These are phyloP conservation scores for Rhododendron mucronatum DNA, from an alignment of 148 eudicot genomes.

Conservation along the genomic window DNA sequence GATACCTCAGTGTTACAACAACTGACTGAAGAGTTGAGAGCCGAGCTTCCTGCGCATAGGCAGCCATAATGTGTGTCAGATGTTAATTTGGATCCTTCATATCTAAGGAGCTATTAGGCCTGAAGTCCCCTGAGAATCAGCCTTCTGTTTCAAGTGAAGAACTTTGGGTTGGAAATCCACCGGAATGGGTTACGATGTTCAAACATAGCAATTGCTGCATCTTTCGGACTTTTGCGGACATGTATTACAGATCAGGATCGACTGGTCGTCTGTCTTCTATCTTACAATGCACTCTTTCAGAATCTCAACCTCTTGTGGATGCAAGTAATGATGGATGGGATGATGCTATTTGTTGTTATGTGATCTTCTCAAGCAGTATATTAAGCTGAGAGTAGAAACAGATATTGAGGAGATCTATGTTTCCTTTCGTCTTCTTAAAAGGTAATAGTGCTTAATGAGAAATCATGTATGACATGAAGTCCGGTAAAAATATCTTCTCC, in stretches of 20 bases:
- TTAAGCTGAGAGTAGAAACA: constrained; percentile 48
- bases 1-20: constrained; percentile 69
- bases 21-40: constrained; percentile 78
- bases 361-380: constrained; percentile 77
- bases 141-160: constrained; percentile 26
- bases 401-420: constrained; percentile 88
- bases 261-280: constrained; percentile 49
- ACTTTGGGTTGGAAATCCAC: constrained; percentile 81
- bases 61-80: constrained; percentile 24
- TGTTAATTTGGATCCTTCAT: constrained; percentile 4
- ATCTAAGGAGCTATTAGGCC: constrained; percentile 13
- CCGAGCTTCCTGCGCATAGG: constrained; percentile 75
- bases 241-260: constrained; percentile 44
- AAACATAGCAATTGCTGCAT: constrained; percentile 39
- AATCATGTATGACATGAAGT: background rate
- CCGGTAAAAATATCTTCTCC: background rate
- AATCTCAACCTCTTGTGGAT: constrained; percentile 23
- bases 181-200: constrained; percentile 70
- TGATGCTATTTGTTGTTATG: constrained; percentile 55
- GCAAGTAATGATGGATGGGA: constrained; percentile 30
- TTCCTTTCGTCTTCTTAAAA: constrained; percentile 59
- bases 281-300: constrained; percentile 55
- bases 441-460: constrained; percentile 31
- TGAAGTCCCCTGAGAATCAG: constrained; percentile 10
- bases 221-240: constrained; percentile 47